Base-by-base conservation (phyloP, 305 asterid species). In the Solanum chacoense region DNA sequence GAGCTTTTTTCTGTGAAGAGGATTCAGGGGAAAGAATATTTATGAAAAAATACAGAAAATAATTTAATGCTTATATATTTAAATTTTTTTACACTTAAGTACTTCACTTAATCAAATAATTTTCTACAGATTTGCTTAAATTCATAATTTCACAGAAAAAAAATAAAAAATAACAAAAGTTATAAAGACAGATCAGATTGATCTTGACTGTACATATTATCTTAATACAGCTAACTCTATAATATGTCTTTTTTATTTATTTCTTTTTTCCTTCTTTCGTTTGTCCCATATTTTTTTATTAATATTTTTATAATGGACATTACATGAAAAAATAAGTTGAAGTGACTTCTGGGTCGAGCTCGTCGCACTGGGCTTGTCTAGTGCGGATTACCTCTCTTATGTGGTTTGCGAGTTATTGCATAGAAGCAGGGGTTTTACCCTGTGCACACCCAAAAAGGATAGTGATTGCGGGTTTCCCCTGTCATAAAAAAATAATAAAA, bases 1-100 rank as follows among this genome's bases (percentile, higher is more conserved):
- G 92, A 91, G 90, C 88, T 65, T 88, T 89, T 91, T 88, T 69
- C 90, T 91, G 92, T 83, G 87, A 78, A 86, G 84, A 87, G 88
- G 80, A 72, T 88, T 78, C 36, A 45, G 55, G 86, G 65, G 11
- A 45, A 40, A 80, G 77, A 79, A 80, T 86, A 84, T 55, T 84
- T 29, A 65, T 69, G 69, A 85, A 85, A 7, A 59, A 22, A 38
- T 88, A 77, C 38, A 84, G 18, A 7, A 81, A 87, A 18, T 26
- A n/a, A 87, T 36, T 87, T 10, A 73, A 59, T 79, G 85, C 22
- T 84, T 83, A 40, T 67, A 81, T 65, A 88, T 55, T 16, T 67
- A 22, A 63, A 38, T 14, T 78, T 45, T 32, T 85, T 29, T 83
- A 76, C 55, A 37, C n/a, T 79, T 38, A 40, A 36, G n/a, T 77